Percentiles rank a stretch among this genome's conserved stretches.
Conservation (phyloP, 2,329 filamentous ascomycete species). For the Talaromyces sp. region DNA sequence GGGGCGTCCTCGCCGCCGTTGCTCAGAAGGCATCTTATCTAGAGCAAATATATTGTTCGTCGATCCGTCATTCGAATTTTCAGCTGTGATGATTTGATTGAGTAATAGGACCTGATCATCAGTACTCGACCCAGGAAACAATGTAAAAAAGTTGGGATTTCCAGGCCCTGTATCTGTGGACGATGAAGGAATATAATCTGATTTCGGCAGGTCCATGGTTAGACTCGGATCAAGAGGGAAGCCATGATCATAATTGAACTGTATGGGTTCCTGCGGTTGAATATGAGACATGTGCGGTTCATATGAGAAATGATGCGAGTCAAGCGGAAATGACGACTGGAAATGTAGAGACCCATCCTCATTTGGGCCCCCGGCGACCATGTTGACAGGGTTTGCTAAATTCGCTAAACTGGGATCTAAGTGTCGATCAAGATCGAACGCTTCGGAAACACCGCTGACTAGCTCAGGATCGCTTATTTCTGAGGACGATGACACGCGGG, state of each 20-base stretch:
- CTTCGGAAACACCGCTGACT: constrained; percentile 3
- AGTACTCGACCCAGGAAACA: constrained; percentile 7
- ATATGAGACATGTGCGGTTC: constrained; percentile 5
- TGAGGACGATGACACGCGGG: constrained; percentile 13
- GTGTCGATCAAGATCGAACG: constrained; percentile 8
- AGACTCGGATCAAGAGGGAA: constrained; percentile 14
- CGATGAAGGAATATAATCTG: neutral
- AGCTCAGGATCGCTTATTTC: constrained; percentile 13
- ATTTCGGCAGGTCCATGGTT: constrained; percentile 1
- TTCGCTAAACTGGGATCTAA: constrained; percentile 8
- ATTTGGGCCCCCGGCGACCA: neutral
- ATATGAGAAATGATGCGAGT: constrained; percentile 7
- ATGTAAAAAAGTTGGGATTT: constrained; percentile 11
- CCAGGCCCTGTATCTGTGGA: neutral
- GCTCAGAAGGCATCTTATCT: neutral
- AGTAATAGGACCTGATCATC: neutral
- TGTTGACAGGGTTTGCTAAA: constrained; percentile 6
- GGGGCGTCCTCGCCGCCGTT: constrained; percentile 4
- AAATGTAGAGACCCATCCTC: constrained; percentile 1
- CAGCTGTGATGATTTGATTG: neutral
- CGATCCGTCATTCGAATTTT: neutral
- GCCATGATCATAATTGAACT: constrained; percentile 7
- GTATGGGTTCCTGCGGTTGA: constrained; percentile 3
- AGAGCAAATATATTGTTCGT: neutral
- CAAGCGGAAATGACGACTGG: constrained; percentile 5